Conservation (phyloP, 805 yeast species). For the Wickerhamiella parazyma region DNA sequence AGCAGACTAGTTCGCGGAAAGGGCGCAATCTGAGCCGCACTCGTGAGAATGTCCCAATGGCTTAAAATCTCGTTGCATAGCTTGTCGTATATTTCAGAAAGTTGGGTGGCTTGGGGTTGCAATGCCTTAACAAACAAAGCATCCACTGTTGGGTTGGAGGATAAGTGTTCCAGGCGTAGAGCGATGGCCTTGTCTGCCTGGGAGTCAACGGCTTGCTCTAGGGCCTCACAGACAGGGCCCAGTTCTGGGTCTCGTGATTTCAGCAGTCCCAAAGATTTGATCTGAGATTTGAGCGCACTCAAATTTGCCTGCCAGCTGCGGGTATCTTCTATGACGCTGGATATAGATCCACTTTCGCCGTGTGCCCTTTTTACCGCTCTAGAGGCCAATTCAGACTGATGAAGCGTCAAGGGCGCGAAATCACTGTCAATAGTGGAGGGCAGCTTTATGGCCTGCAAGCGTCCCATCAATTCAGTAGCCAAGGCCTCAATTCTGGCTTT, state of each 20-base stretch:
- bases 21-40: not conserved
- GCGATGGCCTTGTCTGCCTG: not conserved
- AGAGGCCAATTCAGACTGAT: not conserved
- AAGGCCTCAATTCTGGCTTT: not conserved
- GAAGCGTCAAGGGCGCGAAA: not conserved
- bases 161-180: not conserved
- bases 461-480: not conserved
- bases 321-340: not conserved
- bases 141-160: not conserved
- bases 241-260: not conserved
- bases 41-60: not conserved
- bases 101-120: not conserved
- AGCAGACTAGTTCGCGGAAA: constrained; percentile 2
- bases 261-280: not conserved
- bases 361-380: not conserved
- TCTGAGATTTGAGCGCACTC: not conserved
- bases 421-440: not conserved
- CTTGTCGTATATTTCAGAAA: not conserved
- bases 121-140: not conserved
- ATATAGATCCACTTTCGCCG: not conserved
- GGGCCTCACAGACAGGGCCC: not conserved
- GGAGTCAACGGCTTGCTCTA: not conserved
- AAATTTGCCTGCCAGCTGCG: not conserved
- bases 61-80: not conserved
- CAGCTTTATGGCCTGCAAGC: not conserved